Evolutionary conservation across 257 asterid species (phyloP).

Genomic region (Nicotiana tomentosiformis): DNA sequence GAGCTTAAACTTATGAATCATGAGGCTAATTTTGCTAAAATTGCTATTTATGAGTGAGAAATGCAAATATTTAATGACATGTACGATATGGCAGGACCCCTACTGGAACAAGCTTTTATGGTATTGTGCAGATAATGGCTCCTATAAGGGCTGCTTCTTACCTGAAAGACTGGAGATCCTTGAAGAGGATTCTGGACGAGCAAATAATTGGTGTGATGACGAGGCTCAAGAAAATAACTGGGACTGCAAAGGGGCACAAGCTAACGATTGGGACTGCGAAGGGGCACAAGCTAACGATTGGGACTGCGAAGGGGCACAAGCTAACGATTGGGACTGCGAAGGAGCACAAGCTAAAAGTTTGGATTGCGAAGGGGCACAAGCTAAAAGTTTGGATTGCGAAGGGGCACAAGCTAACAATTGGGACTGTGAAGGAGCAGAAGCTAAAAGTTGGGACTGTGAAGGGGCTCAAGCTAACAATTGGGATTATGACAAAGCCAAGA

Average conservation of each 20-base stretch:
- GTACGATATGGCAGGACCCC: conserved; percentile 49
- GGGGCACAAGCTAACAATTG: neutral
- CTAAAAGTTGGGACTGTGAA: neutral
- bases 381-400: neutral
- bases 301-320: neutral
- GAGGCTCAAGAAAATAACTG: neutral
- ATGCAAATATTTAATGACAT: conserved; percentile 15
- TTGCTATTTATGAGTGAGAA: neutral
- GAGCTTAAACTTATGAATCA: neutral
- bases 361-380: neutral
- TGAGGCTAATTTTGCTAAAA: neutral
- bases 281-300: neutral
- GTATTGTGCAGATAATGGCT: conserved; percentile 73
- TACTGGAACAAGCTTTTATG: conserved; percentile 79
- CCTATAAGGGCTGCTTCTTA: conserved; percentile 86
- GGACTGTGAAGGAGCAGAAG: neutral
- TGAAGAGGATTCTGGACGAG: conserved; percentile 15
- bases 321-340: conserved; percentile 1
- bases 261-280: neutral
- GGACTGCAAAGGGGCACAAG: conserved; percentile 5
- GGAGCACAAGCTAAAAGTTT: neutral
- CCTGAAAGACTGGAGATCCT: conserved; percentile 41
- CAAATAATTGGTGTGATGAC: neutral
- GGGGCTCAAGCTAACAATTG: neutral
- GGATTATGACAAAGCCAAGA: neutral